Percentiles rank a stretch among this genome's conserved stretches.
Evolutionary conservation across 495 filamentous ascomycete genomes (phyloP).

Genomic region (Penicillium cataractarum): DNA sequence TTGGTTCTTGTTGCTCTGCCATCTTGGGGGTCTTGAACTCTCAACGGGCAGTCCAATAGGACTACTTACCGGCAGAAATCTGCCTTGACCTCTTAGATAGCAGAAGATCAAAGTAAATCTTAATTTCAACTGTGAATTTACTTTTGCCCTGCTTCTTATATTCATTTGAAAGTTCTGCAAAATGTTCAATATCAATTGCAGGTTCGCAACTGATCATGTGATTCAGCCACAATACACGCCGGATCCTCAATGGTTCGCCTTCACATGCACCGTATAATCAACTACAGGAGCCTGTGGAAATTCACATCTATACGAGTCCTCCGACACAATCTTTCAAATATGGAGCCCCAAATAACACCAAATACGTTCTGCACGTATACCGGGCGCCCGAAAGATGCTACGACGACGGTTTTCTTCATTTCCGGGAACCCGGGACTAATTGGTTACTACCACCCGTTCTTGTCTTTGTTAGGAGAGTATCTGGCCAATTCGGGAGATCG

Average conservation of each 20-base stretch:
- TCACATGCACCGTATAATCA: background rate
- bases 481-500: conserved; percentile 8
- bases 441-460: conserved; percentile 76
- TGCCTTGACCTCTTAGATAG: too few species aligned
- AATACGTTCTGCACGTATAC: conserved; percentile 40
- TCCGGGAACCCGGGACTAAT: conserved; percentile 89
- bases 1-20: background rate
- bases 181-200: too few species aligned
- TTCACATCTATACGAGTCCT: background rate
- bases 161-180: too few species aligned
- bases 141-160: too few species aligned
- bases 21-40: too few species aligned
- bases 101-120: too few species aligned
- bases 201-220: background rate
- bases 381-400: conserved; percentile 8
- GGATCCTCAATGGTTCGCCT: background rate
- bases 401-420: conserved; percentile 65
- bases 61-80: too few species aligned
- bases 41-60: too few species aligned
- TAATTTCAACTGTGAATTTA: too few species aligned
- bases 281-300: background rate
- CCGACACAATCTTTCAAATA: background rate
- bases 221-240: background rate
- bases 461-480: conserved; percentile 51
- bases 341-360: conserved; percentile 34